Base-by-base conservation (phyloP, 805 yeast genomes). In the Torulaspora franciscae region DNA sequence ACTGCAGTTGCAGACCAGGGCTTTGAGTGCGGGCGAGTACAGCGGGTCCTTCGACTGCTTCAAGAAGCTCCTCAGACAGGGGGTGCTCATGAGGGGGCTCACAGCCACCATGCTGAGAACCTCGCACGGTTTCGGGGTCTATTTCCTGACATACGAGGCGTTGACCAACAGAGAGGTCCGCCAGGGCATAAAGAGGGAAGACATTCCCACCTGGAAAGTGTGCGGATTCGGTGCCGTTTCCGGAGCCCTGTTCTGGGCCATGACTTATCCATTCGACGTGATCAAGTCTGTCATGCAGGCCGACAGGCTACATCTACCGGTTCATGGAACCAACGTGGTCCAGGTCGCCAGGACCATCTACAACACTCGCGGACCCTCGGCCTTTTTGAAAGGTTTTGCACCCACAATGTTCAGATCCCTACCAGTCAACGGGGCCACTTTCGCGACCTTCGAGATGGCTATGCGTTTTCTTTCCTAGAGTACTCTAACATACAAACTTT, bases 341-440 rank as follows among this genome's bases (percentile, higher is more conserved):
- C 75, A 74, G 35, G 75, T 86, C 10, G 50, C 76, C 7, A 79
- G 75, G 50, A 72, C 73, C 47, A 75, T 87, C n/a, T 73, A 64
- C 59, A 66, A 64, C 39, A 72, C 73, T 8, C 69, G 73, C 45
- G 97, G 98, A 22, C 50, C 80, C 30, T 71, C 73, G 48, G 95
- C 95, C 0, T 85, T 91, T 60, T 84, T 86, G 70, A 83, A 82
- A 66, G 99, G 99, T 0, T 90, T 93, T 61, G 69, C 81, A 13
- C 97, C 99, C 37, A 90, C 98, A 0, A 80, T 93, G 48, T 70
- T 93, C 52, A 84, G 99, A 70, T 98, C 99, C 42, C 96, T 96
- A 2, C 99, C 99, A 2, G 99, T 95, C 8, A 93, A 93, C 62
- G 99, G 96, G 30, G 95, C 95, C 27, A 93, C 99, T 0, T 93